Base-by-base conservation (phyloP, 805 yeast species). In the Candida ortonii region DNA sequence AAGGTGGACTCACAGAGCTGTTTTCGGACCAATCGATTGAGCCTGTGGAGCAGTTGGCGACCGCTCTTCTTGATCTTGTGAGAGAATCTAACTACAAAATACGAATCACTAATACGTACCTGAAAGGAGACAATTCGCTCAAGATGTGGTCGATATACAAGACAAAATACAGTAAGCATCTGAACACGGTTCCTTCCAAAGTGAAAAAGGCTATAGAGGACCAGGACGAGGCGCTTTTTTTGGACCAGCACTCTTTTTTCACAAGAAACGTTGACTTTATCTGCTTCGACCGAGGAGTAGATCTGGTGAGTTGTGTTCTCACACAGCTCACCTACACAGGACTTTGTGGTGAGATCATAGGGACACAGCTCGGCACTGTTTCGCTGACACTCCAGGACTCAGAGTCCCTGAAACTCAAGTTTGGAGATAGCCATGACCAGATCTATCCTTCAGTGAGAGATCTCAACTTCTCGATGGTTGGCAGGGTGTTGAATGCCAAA, bases 321-420 rank as follows among this genome's bases (percentile, higher is more conserved):
- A 76, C 79, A 16, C 97, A 89, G 49, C 61, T 89, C 47, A 84
- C 87, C 2, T 90, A 89, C 55, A 67, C 74, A 12, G 98, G 97
- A 0, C 64, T 93, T 11, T 64, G 88, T 14, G 89, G 84, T 54
- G 96, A 89, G 47, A 55, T 77, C 9, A 68, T 77, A 45, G 76
- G 73, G 4, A 61, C 80, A 5, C 64, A 69, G 10, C 53, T 68
- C 9, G 71, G 70, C 40, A 62, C 49, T 3, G 47, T 61, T 6
- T 47, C 47, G 6, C 22, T 46, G 26, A 38, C 38, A 3, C 12
- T 53, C 2, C 43, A 42, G 4, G 43, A 42, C 12, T 44, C 40
- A 11, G 47, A 34, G 6, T 44, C 24, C 7, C 27, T 43, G 3
- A 47, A 39, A 21, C 25, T 56, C 15, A 50, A 40, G 27, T 29